Conservation (phyloP, 2,329 filamentous ascomycete genomes). For the Emericellopsis atlantica region DNA sequence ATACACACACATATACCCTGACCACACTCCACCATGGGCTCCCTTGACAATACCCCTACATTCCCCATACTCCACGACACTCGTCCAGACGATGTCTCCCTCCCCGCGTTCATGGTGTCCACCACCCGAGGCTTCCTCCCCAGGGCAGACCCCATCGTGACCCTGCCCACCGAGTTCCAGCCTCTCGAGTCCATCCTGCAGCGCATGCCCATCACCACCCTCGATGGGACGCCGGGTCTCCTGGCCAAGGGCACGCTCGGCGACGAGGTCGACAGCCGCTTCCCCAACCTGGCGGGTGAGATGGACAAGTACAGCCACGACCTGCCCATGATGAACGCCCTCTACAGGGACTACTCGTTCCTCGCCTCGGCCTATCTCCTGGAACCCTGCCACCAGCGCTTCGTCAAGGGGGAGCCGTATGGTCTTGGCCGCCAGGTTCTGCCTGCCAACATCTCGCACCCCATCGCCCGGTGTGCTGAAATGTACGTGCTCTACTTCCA, state of each 20-base stretch:
- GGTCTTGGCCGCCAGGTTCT: constrained; percentile 64
- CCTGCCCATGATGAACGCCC: constrained; percentile 67
- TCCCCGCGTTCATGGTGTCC: constrained; percentile 71
- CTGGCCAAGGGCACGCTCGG: constrained; percentile 65
- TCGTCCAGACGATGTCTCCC: constrained; percentile 39
- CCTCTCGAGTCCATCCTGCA: constrained; percentile 59
- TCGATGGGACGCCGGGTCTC: constrained; percentile 62
- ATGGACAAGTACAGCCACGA: constrained; percentile 64
- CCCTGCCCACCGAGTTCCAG: constrained; percentile 62
- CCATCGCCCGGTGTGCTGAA: constrained; percentile 72
- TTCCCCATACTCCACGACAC: constrained; percentile 50
- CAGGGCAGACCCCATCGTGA: constrained; percentile 45
- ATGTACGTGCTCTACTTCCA: constrained; percentile 47
- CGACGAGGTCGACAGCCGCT: constrained; percentile 56
- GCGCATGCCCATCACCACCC: constrained; percentile 67
- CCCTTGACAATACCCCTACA: constrained; percentile 11
- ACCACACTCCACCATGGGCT: constrained; percentile 18
- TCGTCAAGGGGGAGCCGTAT: constrained; percentile 59
- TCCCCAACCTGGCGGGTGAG: constrained; percentile 63
- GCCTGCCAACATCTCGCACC: constrained; percentile 63
- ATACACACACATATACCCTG: neutral
- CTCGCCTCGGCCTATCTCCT: constrained; percentile 80
- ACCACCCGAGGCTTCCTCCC: constrained; percentile 65
- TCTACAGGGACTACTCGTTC: constrained; percentile 89
- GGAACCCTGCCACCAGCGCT: constrained; percentile 76